Evolutionary conservation across 2,329 filamentous ascomycete genomes (phyloP), one percentile per base, ranked within the genome.

Genomic region (Colletotrichum siamense): DNA sequence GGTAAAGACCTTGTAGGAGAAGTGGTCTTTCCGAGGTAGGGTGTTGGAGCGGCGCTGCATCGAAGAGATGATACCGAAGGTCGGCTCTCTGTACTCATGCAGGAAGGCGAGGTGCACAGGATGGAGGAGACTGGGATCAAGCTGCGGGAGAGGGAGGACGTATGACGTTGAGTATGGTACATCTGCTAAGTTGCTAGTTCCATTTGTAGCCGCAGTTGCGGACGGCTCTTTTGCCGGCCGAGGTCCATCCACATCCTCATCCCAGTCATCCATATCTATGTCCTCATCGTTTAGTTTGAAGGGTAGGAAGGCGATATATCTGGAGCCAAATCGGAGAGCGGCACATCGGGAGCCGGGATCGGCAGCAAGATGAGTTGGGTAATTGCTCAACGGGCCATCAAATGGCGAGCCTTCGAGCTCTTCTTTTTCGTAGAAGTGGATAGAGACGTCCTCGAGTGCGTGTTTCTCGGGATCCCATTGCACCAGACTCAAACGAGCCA

Each of bases 381-480:
- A 95, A 78, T 94, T 92, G 82, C 92, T 92, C 81, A 98, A 87
- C 71, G 94, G 91, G 69, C 94, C 91, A 67, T 94, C 93, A 94
- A 96, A 98, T 0, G 96, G 96, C 78, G 92, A 94, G 69, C 94
- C 93, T 79, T 94, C 92, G 77, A 96, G 88, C 82, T 98, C 96
- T 82, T 98, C 96, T 83, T 97, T 95, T 85, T 99, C 97, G 86
- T 99, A 99, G 89, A 96, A 99, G 87, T 99, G 97, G 81, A 99
- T 96, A 68, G 96, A 99, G 78, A 97, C 92, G 69, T 96, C 99
- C 80, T 94, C 93, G 80, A 99, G 93, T 68, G 92, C 91, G 84
- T 95, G 90, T 79, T 92, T 92, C 83, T 94, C 92, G 10, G 95
- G 93, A 83, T 99, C 95, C 97, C 97, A 99, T 87, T 98, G 95